Percentiles rank a stretch among this genome's conserved stretches.
Conservation (phyloP, 768 basidiomycete species). For the Suillus lakei region DNA sequence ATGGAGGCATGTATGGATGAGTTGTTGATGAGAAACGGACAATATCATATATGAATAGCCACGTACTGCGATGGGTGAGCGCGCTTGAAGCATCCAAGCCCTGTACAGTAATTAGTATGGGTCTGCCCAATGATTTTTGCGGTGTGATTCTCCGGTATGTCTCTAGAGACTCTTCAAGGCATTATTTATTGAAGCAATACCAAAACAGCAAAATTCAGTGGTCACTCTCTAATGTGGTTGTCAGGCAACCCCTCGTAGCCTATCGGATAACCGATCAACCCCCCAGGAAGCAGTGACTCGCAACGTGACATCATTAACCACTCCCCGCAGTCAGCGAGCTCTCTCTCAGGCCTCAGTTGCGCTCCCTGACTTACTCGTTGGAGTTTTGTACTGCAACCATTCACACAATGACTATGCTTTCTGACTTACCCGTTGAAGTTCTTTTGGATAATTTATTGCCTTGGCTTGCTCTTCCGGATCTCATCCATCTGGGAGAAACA, state of each 20-base stretch:
- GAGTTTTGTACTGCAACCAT: conserved; percentile 64
- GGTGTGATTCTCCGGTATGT: neutral
- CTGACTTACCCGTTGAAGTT: conserved; percentile 75
- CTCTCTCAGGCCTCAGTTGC: too few species aligned
- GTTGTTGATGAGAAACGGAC: neutral
- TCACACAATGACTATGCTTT: conserved; percentile 42
- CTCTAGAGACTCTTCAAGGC: neutral
- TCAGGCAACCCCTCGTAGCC: neutral
- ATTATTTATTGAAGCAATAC: neutral
- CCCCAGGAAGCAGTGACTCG: neutral
- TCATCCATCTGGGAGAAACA: conserved; percentile 63
- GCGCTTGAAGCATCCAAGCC: neutral
- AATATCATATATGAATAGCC: neutral
- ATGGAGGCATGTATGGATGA: neutral
- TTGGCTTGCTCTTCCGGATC: conserved; percentile 53
- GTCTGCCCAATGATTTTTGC: neutral
- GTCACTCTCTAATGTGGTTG: neutral
- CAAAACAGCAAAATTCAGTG: neutral
- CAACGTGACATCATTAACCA: conserved; percentile 14
- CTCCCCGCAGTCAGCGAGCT: too few species aligned
- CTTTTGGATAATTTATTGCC: conserved; percentile 76
- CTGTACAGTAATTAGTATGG: neutral
- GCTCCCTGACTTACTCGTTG: conserved; percentile 59
- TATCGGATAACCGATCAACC: neutral
- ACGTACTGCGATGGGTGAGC: neutral